phyloP scores from a whole-genome alignment of 2,329 filamentous ascomycete genomes.

The Byssoonygena ceratinophila region DNA sequence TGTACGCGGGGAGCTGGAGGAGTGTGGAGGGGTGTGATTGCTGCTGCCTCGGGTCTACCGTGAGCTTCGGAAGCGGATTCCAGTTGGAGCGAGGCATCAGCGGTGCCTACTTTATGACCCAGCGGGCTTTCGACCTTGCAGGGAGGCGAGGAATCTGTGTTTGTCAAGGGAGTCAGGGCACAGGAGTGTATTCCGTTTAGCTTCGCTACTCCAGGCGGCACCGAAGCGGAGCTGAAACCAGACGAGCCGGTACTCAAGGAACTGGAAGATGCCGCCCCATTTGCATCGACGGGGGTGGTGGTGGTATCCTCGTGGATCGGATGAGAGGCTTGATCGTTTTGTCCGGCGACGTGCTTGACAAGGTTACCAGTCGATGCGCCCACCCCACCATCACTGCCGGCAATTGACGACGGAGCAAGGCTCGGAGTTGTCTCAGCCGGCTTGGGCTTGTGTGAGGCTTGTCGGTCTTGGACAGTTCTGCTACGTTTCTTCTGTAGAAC shows the following conservation, averaged over 20 bases:
- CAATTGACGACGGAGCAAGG: slow-evolving; percentile 11
- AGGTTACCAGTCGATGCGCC: neutral
- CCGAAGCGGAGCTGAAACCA: slow-evolving; percentile 52
- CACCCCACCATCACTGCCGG: slow-evolving; percentile 9
- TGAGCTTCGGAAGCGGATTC: slow-evolving; percentile 22
- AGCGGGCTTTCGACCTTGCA: slow-evolving; percentile 47
- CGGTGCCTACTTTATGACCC: slow-evolving; percentile 7
- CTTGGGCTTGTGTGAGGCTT: slow-evolving; percentile 47
- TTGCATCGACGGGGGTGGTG: slow-evolving; percentile 33
- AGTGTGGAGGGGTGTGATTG: slow-evolving; percentile 34
- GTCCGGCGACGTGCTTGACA: neutral
- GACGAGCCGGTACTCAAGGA: slow-evolving; percentile 63
- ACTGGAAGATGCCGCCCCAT: slow-evolving; percentile 60
- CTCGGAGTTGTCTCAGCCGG: slow-evolving; percentile 19
- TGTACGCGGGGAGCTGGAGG: slow-evolving; percentile 40
- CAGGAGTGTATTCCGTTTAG: slow-evolving; percentile 43
- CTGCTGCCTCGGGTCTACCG: slow-evolving; percentile 22
- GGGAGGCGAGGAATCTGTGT: slow-evolving; percentile 54
- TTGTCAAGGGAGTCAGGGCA: slow-evolving; percentile 56
- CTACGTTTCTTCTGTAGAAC: slow-evolving; percentile 44
- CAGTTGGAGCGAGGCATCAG: slow-evolving; percentile 19
- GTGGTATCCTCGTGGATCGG: slow-evolving; percentile 11
- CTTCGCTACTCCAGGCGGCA: slow-evolving; percentile 45
- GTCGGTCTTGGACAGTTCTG: slow-evolving; percentile 47
- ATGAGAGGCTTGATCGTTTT: neutral